Percentiles rank a stretch among this genome's conserved stretches.
phyloP scores from a whole-genome alignment of 169 alveolate genomes.

The Fabrea salina region DNA sequence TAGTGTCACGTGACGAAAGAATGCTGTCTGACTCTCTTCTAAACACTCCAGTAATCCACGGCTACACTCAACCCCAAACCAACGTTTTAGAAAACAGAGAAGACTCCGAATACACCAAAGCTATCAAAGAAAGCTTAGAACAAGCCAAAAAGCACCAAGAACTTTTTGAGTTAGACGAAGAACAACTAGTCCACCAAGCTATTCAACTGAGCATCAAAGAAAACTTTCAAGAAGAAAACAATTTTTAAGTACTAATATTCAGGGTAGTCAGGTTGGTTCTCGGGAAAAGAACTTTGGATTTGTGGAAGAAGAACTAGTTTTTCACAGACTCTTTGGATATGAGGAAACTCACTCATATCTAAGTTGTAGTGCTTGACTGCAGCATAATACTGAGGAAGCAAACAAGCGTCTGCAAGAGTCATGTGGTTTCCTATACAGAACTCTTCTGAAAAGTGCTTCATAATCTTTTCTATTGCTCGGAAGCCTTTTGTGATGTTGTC shows the following conservation, averaged over 20 bases:
- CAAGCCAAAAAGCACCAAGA: constrained; percentile 39
- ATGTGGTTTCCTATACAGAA: constrained; percentile 55
- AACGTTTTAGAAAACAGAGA: no score
- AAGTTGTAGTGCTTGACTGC: background rate
- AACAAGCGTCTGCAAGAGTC: constrained; percentile 55
- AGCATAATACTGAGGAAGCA: constrained; percentile 47
- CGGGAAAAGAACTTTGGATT: background rate
- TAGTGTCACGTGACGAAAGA: constrained; percentile 15
- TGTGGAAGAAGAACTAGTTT: background rate
- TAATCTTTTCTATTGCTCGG: constrained; percentile 29
- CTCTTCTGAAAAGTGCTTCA: constrained; percentile 41
- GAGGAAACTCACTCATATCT: background rate
- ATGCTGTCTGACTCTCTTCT: background rate
- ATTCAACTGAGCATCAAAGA: no score
- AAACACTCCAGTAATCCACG: constrained; percentile 27
- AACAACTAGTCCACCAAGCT: constrained; percentile 31
- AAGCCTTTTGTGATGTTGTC: constrained; percentile 49
- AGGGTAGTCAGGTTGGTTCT: background rate
- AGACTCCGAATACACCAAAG: constrained; percentile 91
- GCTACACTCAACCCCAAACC: constrained; percentile 25
- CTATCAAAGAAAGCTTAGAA: constrained; percentile 41
- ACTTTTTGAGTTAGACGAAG: constrained; percentile 47
- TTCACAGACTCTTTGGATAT: background rate
- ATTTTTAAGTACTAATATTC: no score
- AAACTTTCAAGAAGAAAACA: no score